These are phyloP conservation scores for Metrosideros polymorpha DNA, from an alignment of 441 rosid genomes.

Conservation along the genomic window DNA sequence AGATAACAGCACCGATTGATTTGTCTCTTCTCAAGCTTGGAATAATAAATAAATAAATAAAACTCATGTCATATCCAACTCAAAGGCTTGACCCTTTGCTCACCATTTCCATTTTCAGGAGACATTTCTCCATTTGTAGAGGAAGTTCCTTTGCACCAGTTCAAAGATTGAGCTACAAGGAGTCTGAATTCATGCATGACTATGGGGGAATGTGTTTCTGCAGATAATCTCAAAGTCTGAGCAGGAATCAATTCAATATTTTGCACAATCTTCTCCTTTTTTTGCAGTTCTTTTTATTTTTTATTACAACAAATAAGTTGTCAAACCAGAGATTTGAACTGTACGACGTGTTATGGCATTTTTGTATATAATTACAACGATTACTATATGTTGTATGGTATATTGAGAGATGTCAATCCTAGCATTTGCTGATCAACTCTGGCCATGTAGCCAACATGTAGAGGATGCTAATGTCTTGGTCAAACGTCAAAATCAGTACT, in stretches of 20 bases:
- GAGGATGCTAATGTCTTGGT: background rate
- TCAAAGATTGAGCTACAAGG: background rate
- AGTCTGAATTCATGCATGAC: background rate
- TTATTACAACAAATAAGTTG: background rate
- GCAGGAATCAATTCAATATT: background rate
- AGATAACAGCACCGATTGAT: background rate
- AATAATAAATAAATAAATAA: background rate
- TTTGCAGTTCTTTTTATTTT: background rate
- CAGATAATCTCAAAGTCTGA: background rate
- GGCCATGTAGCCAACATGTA: background rate
- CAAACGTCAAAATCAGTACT: background rate
- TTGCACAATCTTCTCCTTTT: background rate
- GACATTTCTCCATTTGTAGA: background rate
- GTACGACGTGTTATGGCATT: background rate
- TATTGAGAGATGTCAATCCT: background rate
- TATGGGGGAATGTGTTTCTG: background rate
- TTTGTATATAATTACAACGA: background rate
- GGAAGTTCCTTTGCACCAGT: background rate
- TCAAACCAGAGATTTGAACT: background rate
- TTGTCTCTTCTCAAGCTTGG: background rate
- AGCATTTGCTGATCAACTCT: background rate
- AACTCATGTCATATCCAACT: background rate
- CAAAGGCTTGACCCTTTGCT: background rate
- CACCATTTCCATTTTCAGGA: background rate
- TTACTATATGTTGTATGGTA: background rate